Conservation (phyloP, 129 eudicot genomes). For the Chrysanthemum seticuspe region DNA sequence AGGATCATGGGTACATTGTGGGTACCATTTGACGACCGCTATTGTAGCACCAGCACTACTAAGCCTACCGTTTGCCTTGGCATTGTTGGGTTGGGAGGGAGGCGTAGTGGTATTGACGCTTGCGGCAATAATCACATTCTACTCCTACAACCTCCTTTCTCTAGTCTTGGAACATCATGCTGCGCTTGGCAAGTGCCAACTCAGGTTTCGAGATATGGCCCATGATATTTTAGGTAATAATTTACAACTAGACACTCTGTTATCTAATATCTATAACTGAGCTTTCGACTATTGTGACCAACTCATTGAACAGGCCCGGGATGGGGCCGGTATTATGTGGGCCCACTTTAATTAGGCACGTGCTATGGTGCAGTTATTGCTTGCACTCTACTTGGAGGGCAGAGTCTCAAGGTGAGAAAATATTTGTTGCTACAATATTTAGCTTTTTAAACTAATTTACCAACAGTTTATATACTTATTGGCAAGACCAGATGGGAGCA, state of each 20-base stretch:
- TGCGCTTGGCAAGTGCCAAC: slow-evolving; percentile 59
- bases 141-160: slow-evolving; percentile 24
- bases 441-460: no score
- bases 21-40: slow-evolving; percentile 58
- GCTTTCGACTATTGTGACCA: no score
- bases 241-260: background rate
- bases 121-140: no score
- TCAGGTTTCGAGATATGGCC: background rate
- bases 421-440: background rate
- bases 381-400: slow-evolving; percentile 76
- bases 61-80: slow-evolving; percentile 20
- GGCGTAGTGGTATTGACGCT: slow-evolving; percentile 31
- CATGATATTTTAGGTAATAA: no score
- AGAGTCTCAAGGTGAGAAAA: slow-evolving; percentile 60
- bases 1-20: no score
- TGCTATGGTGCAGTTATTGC: slow-evolving; percentile 80
- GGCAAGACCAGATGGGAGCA: slow-evolving; percentile 47
- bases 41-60: slow-evolving; percentile 76
- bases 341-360: slow-evolving; percentile 66
- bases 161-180: slow-evolving; percentile 80
- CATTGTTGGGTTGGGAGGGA: slow-evolving; percentile 64
- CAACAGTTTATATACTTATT: slow-evolving; percentile 58
- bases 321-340: background rate
- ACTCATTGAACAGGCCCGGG: no score
- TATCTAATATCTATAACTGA: no score